Percentiles rank a stretch among this genome's conserved stretches.
Conservation (phyloP, 1,284 basidiomycete species). For the Acaromyces ingoldii region DNA sequence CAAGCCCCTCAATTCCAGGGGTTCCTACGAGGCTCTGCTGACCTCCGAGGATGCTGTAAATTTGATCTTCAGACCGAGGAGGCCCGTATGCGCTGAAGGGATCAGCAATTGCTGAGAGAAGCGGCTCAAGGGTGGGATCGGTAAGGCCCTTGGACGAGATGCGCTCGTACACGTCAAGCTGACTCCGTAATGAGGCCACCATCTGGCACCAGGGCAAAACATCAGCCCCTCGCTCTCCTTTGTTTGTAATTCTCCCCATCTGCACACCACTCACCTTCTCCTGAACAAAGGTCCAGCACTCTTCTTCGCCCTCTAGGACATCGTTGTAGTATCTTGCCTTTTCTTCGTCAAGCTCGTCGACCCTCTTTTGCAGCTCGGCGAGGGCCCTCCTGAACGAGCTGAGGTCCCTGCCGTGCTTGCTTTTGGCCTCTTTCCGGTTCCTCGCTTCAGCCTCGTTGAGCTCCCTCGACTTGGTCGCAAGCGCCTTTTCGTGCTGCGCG, state of each 20-base stretch:
- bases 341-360: slow-evolving; percentile 76
- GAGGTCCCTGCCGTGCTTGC: slow-evolving; percentile 22
- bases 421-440: slow-evolving; percentile 6
- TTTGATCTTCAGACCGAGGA: slow-evolving; percentile 68
- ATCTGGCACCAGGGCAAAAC: slow-evolving; percentile 9
- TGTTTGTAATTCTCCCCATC: neutral
- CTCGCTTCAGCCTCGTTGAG: slow-evolving; percentile 2
- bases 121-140: slow-evolving; percentile 82
- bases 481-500: neutral
- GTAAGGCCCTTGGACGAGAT: slow-evolving; percentile 78
- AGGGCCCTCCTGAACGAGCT: slow-evolving; percentile 40
- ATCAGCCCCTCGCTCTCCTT: neutral
- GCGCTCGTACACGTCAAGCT: slow-evolving; percentile 57
- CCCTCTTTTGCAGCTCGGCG: slow-evolving; percentile 72
- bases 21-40: neutral
- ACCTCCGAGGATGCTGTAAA: slow-evolving; percentile 72
- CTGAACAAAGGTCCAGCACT: slow-evolving; percentile 84
- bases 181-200: slow-evolving; percentile 33
- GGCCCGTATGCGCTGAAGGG: slow-evolving; percentile 89
- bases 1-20: too few species aligned
- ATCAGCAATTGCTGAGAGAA: slow-evolving; percentile 82
- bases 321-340: slow-evolving; percentile 75
- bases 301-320: slow-evolving; percentile 84
- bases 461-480: neutral
- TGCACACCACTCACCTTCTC: slow-evolving; percentile 38